phyloP scores from a whole-genome alignment of 2,329 filamentous ascomycete species.

The Xylariomycetidae sp. region DNA sequence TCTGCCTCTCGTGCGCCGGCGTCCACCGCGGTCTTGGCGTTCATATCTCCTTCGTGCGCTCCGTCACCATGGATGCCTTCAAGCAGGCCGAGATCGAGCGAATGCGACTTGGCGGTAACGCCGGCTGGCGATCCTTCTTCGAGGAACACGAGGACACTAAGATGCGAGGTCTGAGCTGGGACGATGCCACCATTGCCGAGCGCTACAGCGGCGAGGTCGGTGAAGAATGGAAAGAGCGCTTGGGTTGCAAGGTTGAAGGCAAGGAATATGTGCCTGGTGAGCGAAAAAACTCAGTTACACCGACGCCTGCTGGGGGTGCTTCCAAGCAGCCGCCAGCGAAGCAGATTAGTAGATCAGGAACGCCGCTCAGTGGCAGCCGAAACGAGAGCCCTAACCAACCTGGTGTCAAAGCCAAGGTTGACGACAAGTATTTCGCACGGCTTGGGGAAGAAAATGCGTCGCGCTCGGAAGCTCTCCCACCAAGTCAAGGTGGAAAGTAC shows the following conservation, averaged over 20 bases:
- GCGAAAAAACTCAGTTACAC: conserved; percentile 40
- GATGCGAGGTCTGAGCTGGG: conserved; percentile 66
- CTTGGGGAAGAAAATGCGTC: conserved; percentile 78
- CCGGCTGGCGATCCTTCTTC: conserved; percentile 82
- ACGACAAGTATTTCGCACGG: conserved; percentile 86
- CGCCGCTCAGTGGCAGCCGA: conserved; percentile 31
- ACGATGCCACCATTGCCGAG: conserved; percentile 84
- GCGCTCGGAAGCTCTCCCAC: conserved; percentile 67
- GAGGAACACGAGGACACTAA: conserved; percentile 62
- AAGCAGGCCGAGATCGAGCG: conserved; percentile 87
- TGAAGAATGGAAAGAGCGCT: conserved; percentile 90
- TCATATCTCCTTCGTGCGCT: conserved; percentile 96
- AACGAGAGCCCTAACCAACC: conserved; percentile 32
- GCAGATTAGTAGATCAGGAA: conserved; percentile 30
- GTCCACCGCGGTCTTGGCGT: conserved; percentile 92
- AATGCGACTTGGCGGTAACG: conserved; percentile 90
- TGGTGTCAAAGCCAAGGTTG: conserved; percentile 52
- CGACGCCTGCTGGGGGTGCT: conserved; percentile 25
- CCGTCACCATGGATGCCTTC: conserved; percentile 98
- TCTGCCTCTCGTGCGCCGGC: conserved; percentile 93
- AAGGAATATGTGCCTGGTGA: conserved; percentile 74
- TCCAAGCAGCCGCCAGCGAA: conserved; percentile 30
- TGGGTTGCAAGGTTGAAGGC: conserved; percentile 83
- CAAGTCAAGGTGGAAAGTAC: conserved; percentile 90
- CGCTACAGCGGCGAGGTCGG: conserved; percentile 84